Evolutionary conservation across 1,284 basidiomycete genomes (phyloP), one percentile per base, ranked within the genome.

Genomic region (Phlebopus sp.): DNA sequence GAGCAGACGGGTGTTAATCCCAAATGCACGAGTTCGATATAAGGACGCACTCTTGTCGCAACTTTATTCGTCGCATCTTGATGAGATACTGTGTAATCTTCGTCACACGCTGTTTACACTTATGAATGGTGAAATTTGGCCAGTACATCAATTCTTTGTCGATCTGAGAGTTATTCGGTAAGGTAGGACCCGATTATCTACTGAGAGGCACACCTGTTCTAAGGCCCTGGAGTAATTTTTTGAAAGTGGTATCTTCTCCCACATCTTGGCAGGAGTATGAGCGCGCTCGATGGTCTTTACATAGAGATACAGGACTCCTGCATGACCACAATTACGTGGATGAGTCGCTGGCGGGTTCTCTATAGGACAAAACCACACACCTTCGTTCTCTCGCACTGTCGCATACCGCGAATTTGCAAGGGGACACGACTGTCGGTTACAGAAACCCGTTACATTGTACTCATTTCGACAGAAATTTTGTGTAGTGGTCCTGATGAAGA

Each of bases 41-140:
- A 53, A 40, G 40, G 21, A 79, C 91, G 59, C 53, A 95, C 93
- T 94, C 87, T 69, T 96, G 86, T 47, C 91, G 86, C 52, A 96
- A 76, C 60, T 88, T 89, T 59, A 97, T 72, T 36, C 92, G 83
- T 50, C 97, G 79, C 90, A 99, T 94, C 76, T 97, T 97, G 71
- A 99, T 98, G 54, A 99, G 81, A 65, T 98, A 99, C 69, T 99
- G 97, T 0, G 96, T 99, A 59, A 99, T 98, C 75, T 98, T 99
- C 14, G 97, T 99, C 32, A 97, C 79, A 43, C 97, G 83, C 72
- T 99, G 97, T 76, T 99, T 99, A 78, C 96, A 97, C 73, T 98
- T 98, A 76, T 99, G 97, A 50, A 93, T 90, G 47, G 86, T 86
- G 68, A 97, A 99, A 60, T 94, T 96, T 9, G 95, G 95, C 97